phyloP scores from a whole-genome alignment of 2,329 filamentous ascomycete species.

The Cryoendolithus antarcticus region DNA sequence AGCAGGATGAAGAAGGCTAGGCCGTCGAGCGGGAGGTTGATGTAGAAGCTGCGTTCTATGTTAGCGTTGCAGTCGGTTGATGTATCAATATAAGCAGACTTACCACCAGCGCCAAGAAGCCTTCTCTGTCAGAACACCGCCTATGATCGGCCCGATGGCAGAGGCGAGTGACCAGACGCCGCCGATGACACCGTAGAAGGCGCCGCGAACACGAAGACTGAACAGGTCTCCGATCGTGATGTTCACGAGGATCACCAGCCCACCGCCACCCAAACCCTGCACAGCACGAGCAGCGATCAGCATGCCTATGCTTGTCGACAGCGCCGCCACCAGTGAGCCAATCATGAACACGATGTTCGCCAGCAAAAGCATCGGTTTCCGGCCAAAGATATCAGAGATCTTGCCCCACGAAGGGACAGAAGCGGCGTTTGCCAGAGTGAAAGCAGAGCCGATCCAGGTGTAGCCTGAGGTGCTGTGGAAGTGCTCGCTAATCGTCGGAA shows the following conservation, averaged over 20 bases:
- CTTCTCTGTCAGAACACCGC: slow-evolving; percentile 52
- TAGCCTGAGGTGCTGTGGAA: slow-evolving; percentile 40
- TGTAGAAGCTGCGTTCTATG: slow-evolving; percentile 29
- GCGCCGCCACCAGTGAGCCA: slow-evolving; percentile 48
- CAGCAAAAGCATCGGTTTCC: slow-evolving; percentile 49
- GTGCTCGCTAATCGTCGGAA: slow-evolving; percentile 46
- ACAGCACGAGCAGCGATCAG: slow-evolving; percentile 49
- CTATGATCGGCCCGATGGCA: slow-evolving; percentile 54
- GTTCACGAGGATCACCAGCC: slow-evolving; percentile 50
- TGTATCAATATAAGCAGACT: no score
- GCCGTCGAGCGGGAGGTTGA: slow-evolving; percentile 54
- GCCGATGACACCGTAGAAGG: slow-evolving; percentile 53
- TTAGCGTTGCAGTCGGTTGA: slow-evolving; percentile 27
- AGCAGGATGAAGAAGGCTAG: slow-evolving; percentile 45
- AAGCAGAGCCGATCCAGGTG: slow-evolving; percentile 42
- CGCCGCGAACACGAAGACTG: slow-evolving; percentile 41
- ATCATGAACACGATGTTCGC: slow-evolving; percentile 51
- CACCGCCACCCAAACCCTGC: slow-evolving; percentile 53
- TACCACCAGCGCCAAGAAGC: slow-evolving; percentile 53
- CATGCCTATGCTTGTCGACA: slow-evolving; percentile 48
- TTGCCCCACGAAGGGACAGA: slow-evolving; percentile 50
- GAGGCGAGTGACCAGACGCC: slow-evolving; percentile 56
- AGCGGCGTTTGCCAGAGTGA: slow-evolving; percentile 37
- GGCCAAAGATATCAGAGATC: slow-evolving; percentile 54
- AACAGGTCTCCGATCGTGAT: slow-evolving; percentile 54